Percentiles rank a stretch among this genome's conserved stretches.
Evolutionary conservation across 345 rosid genomes (phyloP).

Genomic region (Pistacia integerrima): DNA sequence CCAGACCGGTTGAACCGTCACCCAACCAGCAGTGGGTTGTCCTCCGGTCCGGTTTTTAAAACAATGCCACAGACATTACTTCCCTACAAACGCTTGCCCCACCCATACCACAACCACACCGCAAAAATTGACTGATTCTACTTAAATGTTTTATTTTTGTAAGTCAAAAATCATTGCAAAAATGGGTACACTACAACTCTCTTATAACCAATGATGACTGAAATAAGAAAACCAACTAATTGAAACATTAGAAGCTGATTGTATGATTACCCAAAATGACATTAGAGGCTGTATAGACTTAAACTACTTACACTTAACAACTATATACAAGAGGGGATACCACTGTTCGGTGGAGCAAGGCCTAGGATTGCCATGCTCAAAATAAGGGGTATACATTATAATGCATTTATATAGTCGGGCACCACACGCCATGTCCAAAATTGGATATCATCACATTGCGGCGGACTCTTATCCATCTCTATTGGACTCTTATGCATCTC

Average conservation of each 20-base stretch:
- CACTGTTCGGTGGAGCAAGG: conserved; percentile 2
- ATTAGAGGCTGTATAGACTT: conserved; percentile 17
- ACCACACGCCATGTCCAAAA: conserved; percentile 32
- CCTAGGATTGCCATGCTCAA: conserved; percentile 15
- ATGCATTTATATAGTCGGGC: conserved; percentile 7
- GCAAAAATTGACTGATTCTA: no score
- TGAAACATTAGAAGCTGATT: background rate
- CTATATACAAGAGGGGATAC: conserved; percentile 28
- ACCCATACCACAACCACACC: no score
- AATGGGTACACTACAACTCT: no score
- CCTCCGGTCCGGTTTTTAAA: no score
- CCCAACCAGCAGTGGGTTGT: no score
- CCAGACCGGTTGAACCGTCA: no score
- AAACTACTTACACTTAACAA: conserved; percentile 30
- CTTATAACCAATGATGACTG: no score
- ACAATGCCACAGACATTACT: no score
- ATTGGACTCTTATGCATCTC: conserved; percentile 2
- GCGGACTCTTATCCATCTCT: background rate
- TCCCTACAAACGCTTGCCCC: no score
- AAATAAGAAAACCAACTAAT: background rate
- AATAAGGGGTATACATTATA: background rate
- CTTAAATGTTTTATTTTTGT: no score
- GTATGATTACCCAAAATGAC: conserved; percentile 10
- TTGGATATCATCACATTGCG: conserved; percentile 18
- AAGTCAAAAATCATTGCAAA: no score